phyloP scores from a whole-genome alignment of 2,329 filamentous ascomycete genomes.

The Colletotrichum magnum region DNA sequence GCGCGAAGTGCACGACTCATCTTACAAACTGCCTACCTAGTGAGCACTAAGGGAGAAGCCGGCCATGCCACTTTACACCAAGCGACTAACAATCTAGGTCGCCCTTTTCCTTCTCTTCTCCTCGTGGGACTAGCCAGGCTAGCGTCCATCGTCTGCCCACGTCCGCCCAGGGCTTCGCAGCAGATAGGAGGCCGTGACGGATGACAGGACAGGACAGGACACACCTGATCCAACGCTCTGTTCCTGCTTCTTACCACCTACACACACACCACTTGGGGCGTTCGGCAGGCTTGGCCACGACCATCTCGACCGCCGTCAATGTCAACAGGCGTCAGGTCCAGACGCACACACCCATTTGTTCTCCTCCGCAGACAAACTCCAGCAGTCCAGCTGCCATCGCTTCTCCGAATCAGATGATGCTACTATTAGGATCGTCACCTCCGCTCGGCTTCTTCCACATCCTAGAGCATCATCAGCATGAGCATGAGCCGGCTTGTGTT shows the following conservation, averaged over 20 bases:
- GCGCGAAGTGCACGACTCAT: neutral
- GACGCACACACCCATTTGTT: neutral
- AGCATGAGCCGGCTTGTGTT: neutral
- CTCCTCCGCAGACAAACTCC: conserved; percentile 8
- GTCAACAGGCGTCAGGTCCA: neutral
- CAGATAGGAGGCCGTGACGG: conserved; percentile 22
- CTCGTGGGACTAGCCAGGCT: neutral
- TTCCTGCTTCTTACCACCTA: neutral
- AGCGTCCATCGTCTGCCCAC: conserved; percentile 6
- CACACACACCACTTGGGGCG: neutral
- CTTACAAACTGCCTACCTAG: neutral
- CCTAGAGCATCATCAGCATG: neutral
- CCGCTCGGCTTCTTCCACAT: conserved; percentile 11
- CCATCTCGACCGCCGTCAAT: neutral
- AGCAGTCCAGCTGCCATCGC: conserved; percentile 26
- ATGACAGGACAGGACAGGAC: conserved; percentile 11
- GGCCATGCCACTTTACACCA: conserved; percentile 18
- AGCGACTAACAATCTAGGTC: neutral
- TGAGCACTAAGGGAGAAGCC: conserved; percentile 24
- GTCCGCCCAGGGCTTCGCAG: conserved; percentile 18
- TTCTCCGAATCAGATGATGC: conserved; percentile 26
- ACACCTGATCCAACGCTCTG: neutral
- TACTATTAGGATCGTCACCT: conserved; percentile 19
- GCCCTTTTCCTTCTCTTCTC: too few species aligned
- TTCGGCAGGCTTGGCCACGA: neutral